Conservation (phyloP, 1,284 basidiomycete species). For the Stygiomarasmius scandens region DNA sequence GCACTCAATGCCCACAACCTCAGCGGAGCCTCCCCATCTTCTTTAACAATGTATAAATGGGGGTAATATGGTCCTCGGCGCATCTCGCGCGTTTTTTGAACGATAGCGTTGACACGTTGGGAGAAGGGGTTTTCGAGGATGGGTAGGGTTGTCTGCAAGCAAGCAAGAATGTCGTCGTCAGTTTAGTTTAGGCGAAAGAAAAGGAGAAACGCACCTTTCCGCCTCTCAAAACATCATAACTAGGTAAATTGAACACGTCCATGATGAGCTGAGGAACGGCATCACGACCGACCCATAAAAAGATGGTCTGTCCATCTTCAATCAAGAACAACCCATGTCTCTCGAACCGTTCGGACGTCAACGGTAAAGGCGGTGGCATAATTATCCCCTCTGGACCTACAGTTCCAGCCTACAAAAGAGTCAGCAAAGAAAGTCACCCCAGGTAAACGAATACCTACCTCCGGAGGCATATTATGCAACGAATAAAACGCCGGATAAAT, state of each 20-base stretch:
- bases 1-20: conserved; percentile 93
- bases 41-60: conserved; percentile 97
- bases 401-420: conserved; percentile 63
- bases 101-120: conserved; percentile 89
- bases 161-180: conserved; percentile 4
- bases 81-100: conserved; percentile 91
- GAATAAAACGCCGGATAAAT: conserved; percentile 96
- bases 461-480: conserved; percentile 93
- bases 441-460: conserved; percentile 55
- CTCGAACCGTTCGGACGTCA: conserved; percentile 93
- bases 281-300: conserved; percentile 97
- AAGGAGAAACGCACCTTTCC: conserved; percentile 74
- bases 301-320: conserved; percentile 97
- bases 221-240: conserved; percentile 85
- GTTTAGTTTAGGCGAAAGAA: neutral
- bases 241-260: conserved; percentile 93
- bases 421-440: neutral
- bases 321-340: conserved; percentile 96
- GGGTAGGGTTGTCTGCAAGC: conserved; percentile 83
- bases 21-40: conserved; percentile 94
- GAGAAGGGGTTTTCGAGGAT: conserved; percentile 91
- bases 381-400: conserved; percentile 82
- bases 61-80: conserved; percentile 91
- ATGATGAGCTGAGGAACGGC: conserved; percentile 92
- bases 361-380: conserved; percentile 85